Base-by-base conservation (phyloP, 2,329 filamentous ascomycete genomes). In the Trichoderma citrinoviride region DNA sequence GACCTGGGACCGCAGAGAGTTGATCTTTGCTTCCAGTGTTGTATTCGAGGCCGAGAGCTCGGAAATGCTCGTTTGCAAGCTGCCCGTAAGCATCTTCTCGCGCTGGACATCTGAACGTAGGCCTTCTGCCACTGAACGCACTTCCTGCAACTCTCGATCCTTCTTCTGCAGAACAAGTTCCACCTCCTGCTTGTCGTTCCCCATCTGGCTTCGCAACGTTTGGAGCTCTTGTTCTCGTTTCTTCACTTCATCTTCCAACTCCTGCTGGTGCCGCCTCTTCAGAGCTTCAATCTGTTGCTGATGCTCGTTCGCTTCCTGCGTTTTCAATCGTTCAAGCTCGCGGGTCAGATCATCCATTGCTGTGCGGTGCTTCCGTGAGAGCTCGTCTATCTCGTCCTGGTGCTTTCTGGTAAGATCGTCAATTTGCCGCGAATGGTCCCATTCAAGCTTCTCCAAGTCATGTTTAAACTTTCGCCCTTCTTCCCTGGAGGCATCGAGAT, bases 1-100 rank as follows among this genome's bases (percentile, higher is more conserved):
- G 65, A 96, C 90, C 70, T 94, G 91, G 2, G 91, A 91, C 70
- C 89, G 87, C 68, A 96, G 84, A 3, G 89, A 90, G 68, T 89
- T 87, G 68, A 91, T 88, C 25, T 90, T 87, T 41, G 87, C 88
- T 70, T 97, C 92, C 12, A 97, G 81, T 0, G 85, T 85, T 12
- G 87, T 81, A 65, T 86, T 87, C 46, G 87, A 85, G 8, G 82
- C 81, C 4, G 86, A 83, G 7, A 86, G 80, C 44, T 88, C 86
- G 4, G 84, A 80, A 19, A 91, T 77, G 43, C 79, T 85, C 33
- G 77, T 80, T 67, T 83, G 80, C 0, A 85, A 74, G 3, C 74
- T 79, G 47, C 81, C 79, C 68, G 89, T 89, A 61, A 88, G 80
- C 7, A 79, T 80, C 65, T 87, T 86, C 73, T 95, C 91, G 29